These are phyloP conservation scores for Quercus tomentella DNA, from an alignment of 331 rosid species.

Conservation along the genomic window DNA sequence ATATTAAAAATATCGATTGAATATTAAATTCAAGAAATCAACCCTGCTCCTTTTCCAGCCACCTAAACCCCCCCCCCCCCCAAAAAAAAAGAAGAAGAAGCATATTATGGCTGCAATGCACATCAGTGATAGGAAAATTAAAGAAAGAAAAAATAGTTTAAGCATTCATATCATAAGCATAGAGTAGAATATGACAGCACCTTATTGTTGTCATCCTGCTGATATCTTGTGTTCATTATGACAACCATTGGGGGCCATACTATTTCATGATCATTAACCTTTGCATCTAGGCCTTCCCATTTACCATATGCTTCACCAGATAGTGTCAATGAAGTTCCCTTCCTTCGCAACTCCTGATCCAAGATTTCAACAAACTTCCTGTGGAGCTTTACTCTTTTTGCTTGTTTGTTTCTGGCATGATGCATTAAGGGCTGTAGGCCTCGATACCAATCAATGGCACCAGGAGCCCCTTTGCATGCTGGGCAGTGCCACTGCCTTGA, in stretches of 20 bases:
- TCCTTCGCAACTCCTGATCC: slow-evolving; percentile 72
- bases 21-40: too few relatives aligned
- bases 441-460: slow-evolving; percentile 84
- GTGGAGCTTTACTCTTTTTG: slow-evolving; percentile 65
- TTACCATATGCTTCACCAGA: slow-evolving; percentile 74
- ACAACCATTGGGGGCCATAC: slow-evolving; percentile 92
- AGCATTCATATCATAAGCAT: background rate
- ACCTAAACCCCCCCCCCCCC: too few relatives aligned
- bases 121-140: too few relatives aligned
- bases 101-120: too few relatives aligned
- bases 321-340: slow-evolving; percentile 63
- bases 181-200: slow-evolving; percentile 24
- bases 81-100: too few relatives aligned
- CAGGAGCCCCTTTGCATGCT: slow-evolving; percentile 85
- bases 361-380: slow-evolving; percentile 65
- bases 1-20: too few relatives aligned
- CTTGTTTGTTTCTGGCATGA: slow-evolving; percentile 89
- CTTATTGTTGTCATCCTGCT: slow-evolving; percentile 66
- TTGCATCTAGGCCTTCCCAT: slow-evolving; percentile 72
- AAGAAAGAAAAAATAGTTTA: slow-evolving; percentile 4
- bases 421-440: slow-evolving; percentile 81
- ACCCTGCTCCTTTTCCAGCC: too few relatives aligned
- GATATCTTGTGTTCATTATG: slow-evolving; percentile 67
- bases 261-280: slow-evolving; percentile 73
- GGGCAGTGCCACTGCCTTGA: slow-evolving; percentile 93